Conservation (phyloP, 2,329 filamentous ascomycete genomes). For the Annulohypoxylon truncatum region DNA sequence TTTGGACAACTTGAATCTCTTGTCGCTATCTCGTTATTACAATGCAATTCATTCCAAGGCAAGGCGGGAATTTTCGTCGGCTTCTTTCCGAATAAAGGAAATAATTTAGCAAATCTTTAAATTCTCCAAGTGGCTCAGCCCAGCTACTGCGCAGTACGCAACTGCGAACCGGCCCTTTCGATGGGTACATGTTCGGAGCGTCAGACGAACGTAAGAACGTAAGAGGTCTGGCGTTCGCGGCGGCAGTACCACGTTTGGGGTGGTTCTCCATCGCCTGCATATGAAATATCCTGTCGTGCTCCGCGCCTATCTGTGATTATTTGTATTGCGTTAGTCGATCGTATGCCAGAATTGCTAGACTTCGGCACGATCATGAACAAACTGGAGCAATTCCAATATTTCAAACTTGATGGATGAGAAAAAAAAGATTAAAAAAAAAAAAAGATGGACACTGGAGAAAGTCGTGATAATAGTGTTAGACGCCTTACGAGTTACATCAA, state of each 20-base stretch:
- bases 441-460: slow-evolving; percentile 1
- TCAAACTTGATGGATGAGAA: slow-evolving; percentile 18
- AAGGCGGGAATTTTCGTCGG: slow-evolving; percentile 26
- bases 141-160: not conserved
- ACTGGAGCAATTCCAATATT: slow-evolving; percentile 19
- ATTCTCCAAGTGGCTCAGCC: slow-evolving; percentile 14
- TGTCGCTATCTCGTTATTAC: not conserved
- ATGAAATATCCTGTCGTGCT: slow-evolving; percentile 30
- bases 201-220: slow-evolving; percentile 21
- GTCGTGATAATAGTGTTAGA: slow-evolving; percentile 21
- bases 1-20: not conserved
- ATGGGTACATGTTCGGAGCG: slow-evolving; percentile 3
- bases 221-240: slow-evolving; percentile 17
- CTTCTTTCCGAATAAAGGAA: slow-evolving; percentile 21
- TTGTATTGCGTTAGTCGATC: slow-evolving; percentile 25
- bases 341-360: slow-evolving; percentile 23
- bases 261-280: slow-evolving; percentile 17
- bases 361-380: slow-evolving; percentile 13
- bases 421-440: not conserved
- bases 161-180: not conserved
- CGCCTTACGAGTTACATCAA: slow-evolving; percentile 26
- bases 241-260: slow-evolving; percentile 21
- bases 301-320: slow-evolving; percentile 36
- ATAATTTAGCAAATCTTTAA: slow-evolving; percentile 4
- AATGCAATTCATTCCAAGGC: not conserved